These are phyloP conservation scores for Balakata baccata DNA, from an alignment of 345 rosid genomes.

Conservation along the genomic window DNA sequence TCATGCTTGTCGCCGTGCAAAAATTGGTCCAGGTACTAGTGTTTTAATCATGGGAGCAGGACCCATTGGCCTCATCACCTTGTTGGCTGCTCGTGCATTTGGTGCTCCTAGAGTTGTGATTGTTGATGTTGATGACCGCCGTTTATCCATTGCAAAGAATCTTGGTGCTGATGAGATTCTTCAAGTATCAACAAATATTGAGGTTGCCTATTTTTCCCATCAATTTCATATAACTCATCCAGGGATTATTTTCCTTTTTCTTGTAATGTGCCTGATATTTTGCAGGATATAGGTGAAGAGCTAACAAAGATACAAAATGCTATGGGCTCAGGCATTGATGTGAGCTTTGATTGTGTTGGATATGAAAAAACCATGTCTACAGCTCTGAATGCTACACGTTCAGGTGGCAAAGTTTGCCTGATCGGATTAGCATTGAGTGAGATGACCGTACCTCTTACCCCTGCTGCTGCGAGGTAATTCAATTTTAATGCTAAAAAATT, in stretches of 20 bases:
- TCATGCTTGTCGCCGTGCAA: conserved; percentile 87
- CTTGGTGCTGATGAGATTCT: conserved; percentile 68
- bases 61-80: conserved; percentile 85
- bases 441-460: conserved; percentile 82
- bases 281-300: conserved; percentile 65
- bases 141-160: conserved; percentile 68
- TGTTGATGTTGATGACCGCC: conserved; percentile 68
- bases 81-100: conserved; percentile 88
- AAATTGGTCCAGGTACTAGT: conserved; percentile 64
- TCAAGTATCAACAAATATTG: conserved; percentile 53
- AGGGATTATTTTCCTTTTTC: background rate
- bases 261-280: background rate
- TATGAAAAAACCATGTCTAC: conserved; percentile 86
- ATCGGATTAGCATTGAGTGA: conserved; percentile 69
- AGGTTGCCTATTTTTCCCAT: conserved; percentile 41
- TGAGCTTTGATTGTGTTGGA: conserved; percentile 87
- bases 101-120: conserved; percentile 76
- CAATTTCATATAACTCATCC: background rate
- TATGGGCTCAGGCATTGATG: conserved; percentile 61
- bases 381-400: conserved; percentile 58
- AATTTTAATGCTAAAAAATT: background rate
- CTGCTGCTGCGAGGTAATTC: conserved; percentile 84
- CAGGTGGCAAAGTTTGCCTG: conserved; percentile 96
- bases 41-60: conserved; percentile 84
- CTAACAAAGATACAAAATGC: conserved; percentile 53